These are phyloP conservation scores for Aegilops longissima DNA, from an alignment of 176 grass and related monocot species.

Conservation along the genomic window DNA sequence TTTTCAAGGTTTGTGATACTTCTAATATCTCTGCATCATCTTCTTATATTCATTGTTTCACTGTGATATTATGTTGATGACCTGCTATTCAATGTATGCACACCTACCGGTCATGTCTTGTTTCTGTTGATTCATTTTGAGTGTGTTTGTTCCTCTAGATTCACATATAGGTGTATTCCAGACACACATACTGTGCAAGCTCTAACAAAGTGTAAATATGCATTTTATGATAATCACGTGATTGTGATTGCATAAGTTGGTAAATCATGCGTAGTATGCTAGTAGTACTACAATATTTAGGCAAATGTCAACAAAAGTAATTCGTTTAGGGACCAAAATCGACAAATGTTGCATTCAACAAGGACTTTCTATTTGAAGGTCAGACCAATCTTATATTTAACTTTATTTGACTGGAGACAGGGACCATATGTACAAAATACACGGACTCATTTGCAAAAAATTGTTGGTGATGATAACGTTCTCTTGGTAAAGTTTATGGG, in stretches of 20 bases:
- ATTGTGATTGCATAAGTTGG: background rate
- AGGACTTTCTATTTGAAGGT: background rate
- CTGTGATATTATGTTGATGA: background rate
- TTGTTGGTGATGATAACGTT: conserved; percentile 83
- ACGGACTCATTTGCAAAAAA: conserved; percentile 66
- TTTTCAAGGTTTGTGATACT: conserved; percentile 57
- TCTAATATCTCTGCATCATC: background rate
- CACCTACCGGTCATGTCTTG: background rate
- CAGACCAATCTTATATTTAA: background rate
- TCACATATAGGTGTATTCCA: background rate
- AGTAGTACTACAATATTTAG: background rate
- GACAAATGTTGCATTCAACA: background rate
- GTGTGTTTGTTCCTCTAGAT: background rate
- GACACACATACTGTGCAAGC: background rate
- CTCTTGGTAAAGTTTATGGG: conserved; percentile 67
- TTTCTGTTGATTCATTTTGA: background rate
- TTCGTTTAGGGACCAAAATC: background rate
- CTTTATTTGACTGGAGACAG: conserved; percentile 42
- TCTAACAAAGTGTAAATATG: conserved; percentile 6
- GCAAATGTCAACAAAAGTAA: background rate
- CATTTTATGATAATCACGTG: conserved; percentile 2
- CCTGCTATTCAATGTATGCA: background rate
- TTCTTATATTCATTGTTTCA: background rate
- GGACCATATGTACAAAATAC: conserved; percentile 65
- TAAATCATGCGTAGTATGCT: background rate